These are phyloP conservation scores for Chlamydomonas asymmetrica DNA, from an alignment of 139 green algal genomes.

Conservation along the genomic window DNA sequence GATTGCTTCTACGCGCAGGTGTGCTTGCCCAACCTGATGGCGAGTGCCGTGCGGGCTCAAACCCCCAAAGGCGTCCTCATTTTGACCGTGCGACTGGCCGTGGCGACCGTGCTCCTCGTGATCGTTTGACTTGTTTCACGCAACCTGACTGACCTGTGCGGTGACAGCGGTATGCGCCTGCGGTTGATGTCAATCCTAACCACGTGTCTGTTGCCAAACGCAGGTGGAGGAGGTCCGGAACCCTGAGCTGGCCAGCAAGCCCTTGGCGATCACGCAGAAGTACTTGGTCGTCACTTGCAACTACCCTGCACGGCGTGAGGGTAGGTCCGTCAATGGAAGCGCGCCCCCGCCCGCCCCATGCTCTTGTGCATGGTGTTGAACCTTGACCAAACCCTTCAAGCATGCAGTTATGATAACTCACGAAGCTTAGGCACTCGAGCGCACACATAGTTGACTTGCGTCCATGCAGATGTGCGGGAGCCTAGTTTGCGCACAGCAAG, in stretches of 20 bases:
- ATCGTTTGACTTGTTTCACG: background rate
- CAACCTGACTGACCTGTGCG: background rate
- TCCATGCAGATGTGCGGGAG: too few species aligned
- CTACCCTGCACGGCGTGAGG: slow-evolving; percentile 64
- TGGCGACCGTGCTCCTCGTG: background rate
- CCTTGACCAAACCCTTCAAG: too few species aligned
- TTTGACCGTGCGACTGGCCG: background rate
- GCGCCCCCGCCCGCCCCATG: too few species aligned
- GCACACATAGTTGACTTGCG: too few species aligned
- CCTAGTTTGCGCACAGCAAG: too few species aligned
- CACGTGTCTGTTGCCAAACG: background rate
- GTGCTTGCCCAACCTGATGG: background rate
- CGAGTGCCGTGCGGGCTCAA: background rate
- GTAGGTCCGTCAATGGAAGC: slow-evolving; percentile 13
- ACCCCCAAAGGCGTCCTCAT: background rate
- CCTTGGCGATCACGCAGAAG: slow-evolving; percentile 81
- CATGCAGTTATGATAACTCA: too few species aligned
- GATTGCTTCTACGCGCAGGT: slow-evolving; percentile 77
- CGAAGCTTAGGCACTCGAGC: too few species aligned
- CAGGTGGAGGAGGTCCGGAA: slow-evolving; percentile 74
- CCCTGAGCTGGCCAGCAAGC: slow-evolving; percentile 35
- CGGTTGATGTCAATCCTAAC: background rate
- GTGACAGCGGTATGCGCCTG: background rate
- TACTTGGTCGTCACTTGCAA: slow-evolving; percentile 85
- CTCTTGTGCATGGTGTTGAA: too few species aligned